Evolutionary conservation across 2,329 filamentous ascomycete genomes (phyloP).

Genomic region (Gremmenia infestans): DNA sequence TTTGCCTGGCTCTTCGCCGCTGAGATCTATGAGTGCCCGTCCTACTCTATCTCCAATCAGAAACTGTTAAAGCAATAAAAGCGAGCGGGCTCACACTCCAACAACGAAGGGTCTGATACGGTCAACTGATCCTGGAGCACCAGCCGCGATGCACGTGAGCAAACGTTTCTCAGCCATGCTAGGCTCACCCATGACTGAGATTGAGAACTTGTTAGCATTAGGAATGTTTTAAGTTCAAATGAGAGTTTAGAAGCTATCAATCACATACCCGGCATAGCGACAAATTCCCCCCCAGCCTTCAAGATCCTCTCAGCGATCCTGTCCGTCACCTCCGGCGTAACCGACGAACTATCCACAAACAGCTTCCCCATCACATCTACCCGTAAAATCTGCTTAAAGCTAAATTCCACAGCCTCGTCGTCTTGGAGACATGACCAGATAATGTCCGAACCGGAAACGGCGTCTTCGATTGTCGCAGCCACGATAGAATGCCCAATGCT

Average conservation of each 20-base stretch:
- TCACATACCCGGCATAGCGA: slow-evolving; percentile 2
- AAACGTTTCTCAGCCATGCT: not conserved
- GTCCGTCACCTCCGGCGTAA: not conserved
- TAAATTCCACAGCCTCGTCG: not conserved
- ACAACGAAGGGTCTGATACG: slow-evolving; percentile 2
- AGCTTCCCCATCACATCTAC: slow-evolving; percentile 1
- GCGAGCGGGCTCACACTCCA: not conserved
- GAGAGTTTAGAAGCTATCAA: not conserved
- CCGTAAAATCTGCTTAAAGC: not conserved
- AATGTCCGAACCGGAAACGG: not conserved
- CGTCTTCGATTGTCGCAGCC: not conserved
- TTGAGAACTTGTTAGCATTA: too few relatives aligned
- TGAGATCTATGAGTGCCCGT: not conserved
- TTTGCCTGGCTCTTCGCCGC: slow-evolving; percentile 3
- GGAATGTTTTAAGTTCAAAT: too few relatives aligned
- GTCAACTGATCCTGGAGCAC: not conserved
- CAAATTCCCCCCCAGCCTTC: slow-evolving; percentile 1
- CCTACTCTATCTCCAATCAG: not conserved
- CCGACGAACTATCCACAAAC: slow-evolving; percentile 1
- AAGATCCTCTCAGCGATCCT: not conserved
- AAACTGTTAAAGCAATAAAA: not conserved
- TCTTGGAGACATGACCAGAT: not conserved
- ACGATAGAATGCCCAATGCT: not conserved
- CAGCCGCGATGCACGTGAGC: slow-evolving; percentile 1
- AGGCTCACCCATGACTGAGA: slow-evolving; percentile 4